A percentile compares a stretch with the other conserved stretches of the same genome.
Conservation (phyloP, 163 green algal species). For the Chlamydomonas reinhardtii region DNA sequence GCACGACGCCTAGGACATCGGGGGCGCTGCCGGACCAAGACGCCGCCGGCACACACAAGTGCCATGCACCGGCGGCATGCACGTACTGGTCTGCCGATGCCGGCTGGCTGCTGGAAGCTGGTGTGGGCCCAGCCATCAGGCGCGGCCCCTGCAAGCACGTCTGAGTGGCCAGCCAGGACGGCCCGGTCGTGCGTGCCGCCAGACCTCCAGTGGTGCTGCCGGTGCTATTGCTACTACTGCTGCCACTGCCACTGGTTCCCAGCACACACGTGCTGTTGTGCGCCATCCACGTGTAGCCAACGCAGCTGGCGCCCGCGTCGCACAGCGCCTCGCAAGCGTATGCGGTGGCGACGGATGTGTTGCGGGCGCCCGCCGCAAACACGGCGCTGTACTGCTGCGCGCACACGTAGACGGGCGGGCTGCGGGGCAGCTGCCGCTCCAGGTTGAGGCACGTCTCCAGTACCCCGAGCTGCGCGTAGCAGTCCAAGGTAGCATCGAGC, state of each 20-base stretch:
- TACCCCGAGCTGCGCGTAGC: background rate
- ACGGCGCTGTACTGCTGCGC: background rate
- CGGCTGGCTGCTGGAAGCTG: too few species aligned
- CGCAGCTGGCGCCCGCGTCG: background rate
- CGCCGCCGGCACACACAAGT: background rate
- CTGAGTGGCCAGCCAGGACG: background rate
- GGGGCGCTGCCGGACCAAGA: too few species aligned
- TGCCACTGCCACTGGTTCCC: background rate
- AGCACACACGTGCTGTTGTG: background rate
- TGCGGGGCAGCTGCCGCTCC: background rate
- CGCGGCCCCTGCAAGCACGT: background rate
- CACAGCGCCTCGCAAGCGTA: background rate
- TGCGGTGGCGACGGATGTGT: background rate
- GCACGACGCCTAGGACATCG: too few species aligned
- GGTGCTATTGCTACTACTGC: too few species aligned
- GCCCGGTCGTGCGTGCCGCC: too few species aligned
- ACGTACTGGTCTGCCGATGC: background rate
- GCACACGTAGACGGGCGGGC: background rate
- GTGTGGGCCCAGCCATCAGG: background rate
- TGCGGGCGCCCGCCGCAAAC: background rate
- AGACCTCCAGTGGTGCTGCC: too few species aligned
- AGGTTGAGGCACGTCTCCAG: background rate
- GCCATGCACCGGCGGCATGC: background rate
- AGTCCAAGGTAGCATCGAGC: too few species aligned
- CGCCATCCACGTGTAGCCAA: background rate